Evolutionary conservation across 1,139 yeast species (phyloP).

Genomic region (Hyphopichia khmerensis): DNA sequence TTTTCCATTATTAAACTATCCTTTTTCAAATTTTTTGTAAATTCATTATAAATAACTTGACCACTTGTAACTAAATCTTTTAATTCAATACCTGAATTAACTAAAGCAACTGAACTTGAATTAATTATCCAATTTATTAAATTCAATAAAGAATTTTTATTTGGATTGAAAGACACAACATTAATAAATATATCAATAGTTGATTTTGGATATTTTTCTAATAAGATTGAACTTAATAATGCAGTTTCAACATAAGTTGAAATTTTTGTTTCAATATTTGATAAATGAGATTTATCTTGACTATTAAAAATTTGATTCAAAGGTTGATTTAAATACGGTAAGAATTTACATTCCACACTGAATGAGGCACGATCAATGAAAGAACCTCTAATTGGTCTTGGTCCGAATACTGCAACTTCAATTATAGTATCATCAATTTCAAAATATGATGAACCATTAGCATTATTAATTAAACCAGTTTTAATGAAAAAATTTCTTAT

Average conservation of each 20-base stretch:
- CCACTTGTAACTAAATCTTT: constrained; percentile 79
- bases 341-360: constrained; percentile 63
- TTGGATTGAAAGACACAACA: constrained; percentile 49
- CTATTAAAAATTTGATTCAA: constrained; percentile 25
- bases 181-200: constrained; percentile 80
- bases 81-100: constrained; percentile 81
- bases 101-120: constrained; percentile 69
- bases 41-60: constrained; percentile 30
- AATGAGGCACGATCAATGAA: constrained; percentile 69
- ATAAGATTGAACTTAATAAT: constrained; percentile 58
- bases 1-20: constrained; percentile 17
- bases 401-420: constrained; percentile 80
- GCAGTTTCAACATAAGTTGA: constrained; percentile 59
- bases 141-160: constrained; percentile 35
- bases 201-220: constrained; percentile 84
- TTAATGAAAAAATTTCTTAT: constrained; percentile 48
- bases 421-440: constrained; percentile 66
- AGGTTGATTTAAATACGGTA: constrained; percentile 49
- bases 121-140: constrained; percentile 49
- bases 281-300: constrained; percentile 36
- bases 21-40: constrained; percentile 12
- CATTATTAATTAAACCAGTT: constrained; percentile 64
- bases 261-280: constrained; percentile 50
- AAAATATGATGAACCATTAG: constrained; percentile 81
- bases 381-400: constrained; percentile 80